These are phyloP conservation scores for Collybia nuda DNA, from an alignment of 768 basidiomycete genomes.

Conservation along the genomic window DNA sequence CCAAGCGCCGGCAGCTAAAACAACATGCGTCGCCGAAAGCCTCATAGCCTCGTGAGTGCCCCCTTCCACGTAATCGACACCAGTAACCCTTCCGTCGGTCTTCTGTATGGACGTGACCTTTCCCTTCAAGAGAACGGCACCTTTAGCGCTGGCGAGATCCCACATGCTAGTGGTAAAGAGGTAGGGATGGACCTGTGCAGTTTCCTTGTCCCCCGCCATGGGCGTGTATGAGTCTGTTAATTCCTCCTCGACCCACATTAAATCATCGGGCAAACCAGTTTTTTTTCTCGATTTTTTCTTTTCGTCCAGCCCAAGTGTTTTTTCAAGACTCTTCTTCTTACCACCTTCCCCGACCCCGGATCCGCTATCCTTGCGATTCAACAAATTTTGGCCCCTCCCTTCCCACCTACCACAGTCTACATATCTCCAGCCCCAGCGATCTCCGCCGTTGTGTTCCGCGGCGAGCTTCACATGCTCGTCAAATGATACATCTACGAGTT, in stretches of 20 bases:
- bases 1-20: constrained; percentile 89
- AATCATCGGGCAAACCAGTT: constrained; percentile 47
- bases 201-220: constrained; percentile 56
- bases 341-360: constrained; percentile 27
- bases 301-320: constrained; percentile 48
- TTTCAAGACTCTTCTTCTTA: constrained; percentile 49
- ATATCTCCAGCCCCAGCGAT: constrained; percentile 83
- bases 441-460: constrained; percentile 61
- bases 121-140: constrained; percentile 48
- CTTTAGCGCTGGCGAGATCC: constrained; percentile 55
- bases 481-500: constrained; percentile 71
- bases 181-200: constrained; percentile 79
- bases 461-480: constrained; percentile 75
- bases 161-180: constrained; percentile 74
- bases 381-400: constrained; percentile 48
- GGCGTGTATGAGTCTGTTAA: constrained; percentile 62
- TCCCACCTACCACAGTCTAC: constrained; percentile 75
- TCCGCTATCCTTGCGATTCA: constrained; percentile 10
- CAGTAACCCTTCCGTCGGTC: constrained; percentile 40
- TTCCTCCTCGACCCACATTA: constrained; percentile 53
- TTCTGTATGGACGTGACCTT: constrained; percentile 43
- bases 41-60: constrained; percentile 23
- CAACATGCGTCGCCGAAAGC: constrained; percentile 64
- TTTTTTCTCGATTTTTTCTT: constrained; percentile 17
- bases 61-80: constrained; percentile 43